Percentiles rank a stretch among this genome's conserved stretches.
Conservation (phyloP, 257 asterid species). For the Phtheirospermum japonicum region DNA sequence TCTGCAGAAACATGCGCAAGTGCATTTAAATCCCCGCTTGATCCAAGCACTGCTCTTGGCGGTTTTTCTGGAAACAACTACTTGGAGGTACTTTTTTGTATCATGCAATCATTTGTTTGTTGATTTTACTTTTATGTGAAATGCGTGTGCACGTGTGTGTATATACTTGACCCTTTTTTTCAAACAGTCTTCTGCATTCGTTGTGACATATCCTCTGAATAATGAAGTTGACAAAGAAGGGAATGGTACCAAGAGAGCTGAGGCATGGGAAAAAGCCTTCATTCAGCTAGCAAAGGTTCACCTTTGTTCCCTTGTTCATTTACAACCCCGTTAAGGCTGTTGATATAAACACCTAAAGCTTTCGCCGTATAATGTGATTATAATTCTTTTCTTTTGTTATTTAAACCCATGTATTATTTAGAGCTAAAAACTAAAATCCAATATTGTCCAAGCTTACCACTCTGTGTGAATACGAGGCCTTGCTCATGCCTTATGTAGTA, state of each 20-base stretch:
- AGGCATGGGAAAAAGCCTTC: slow-evolving; percentile 98
- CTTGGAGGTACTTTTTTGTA: slow-evolving; percentile 58
- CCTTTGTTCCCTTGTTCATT: slow-evolving; percentile 17
- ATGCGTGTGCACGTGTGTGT: neutral
- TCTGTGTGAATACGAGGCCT: slow-evolving; percentile 9
- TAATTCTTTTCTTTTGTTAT: neutral
- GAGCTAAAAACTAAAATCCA: slow-evolving; percentile 9
- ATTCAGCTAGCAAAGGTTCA: slow-evolving; percentile 87
- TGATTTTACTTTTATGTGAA: slow-evolving; percentile 6
- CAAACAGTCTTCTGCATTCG: slow-evolving; percentile 90
- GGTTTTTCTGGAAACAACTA: slow-evolving; percentile 90
- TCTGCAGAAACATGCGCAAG: slow-evolving; percentile 86
- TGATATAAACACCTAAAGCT: neutral
- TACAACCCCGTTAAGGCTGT: slow-evolving; percentile 4
- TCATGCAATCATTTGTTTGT: neutral
- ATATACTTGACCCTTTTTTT: slow-evolving; percentile 24
- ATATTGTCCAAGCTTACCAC: neutral
- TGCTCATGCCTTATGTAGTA: slow-evolving; percentile 1
- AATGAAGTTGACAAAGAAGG: slow-evolving; percentile 79
- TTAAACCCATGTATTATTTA: neutral
- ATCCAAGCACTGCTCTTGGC: slow-evolving; percentile 95
- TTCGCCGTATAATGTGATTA: neutral
- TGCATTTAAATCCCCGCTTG: slow-evolving; percentile 96
- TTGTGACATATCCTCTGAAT: slow-evolving; percentile 94
- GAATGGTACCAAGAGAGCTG: slow-evolving; percentile 70